These are phyloP conservation scores for Lentinula aciculospora DNA, from an alignment of 768 basidiomycete species.

Conservation along the genomic window DNA sequence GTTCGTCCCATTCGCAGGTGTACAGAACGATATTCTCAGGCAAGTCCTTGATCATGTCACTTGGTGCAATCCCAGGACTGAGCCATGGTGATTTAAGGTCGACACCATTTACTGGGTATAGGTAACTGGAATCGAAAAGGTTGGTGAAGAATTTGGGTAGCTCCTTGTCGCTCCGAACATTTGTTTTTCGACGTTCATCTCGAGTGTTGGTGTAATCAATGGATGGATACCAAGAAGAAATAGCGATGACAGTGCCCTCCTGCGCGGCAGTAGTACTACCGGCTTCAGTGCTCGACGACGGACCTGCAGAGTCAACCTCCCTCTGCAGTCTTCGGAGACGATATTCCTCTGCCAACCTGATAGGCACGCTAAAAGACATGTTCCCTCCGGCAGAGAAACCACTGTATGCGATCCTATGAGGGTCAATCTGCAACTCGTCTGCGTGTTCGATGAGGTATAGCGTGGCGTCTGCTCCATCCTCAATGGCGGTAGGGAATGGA, in stretches of 20 bases:
- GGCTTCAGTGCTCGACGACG: background rate
- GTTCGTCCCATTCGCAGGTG: constrained; percentile 8
- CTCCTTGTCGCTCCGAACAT: constrained; percentile 4
- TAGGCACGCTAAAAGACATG: constrained; percentile 6
- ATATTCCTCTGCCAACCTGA: constrained; percentile 6
- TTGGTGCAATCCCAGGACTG: constrained; percentile 7
- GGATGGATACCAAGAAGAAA: constrained; percentile 4
- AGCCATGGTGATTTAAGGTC: constrained; percentile 6
- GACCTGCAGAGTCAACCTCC: background rate
- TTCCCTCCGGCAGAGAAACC: constrained; percentile 7
- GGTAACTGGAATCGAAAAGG: constrained; percentile 7
- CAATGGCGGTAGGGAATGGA: constrained; percentile 27
- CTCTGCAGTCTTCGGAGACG: background rate
- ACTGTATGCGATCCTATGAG: constrained; percentile 6
- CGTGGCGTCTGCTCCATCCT: constrained; percentile 20
- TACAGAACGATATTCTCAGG: constrained; percentile 7
- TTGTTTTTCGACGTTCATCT: constrained; percentile 5
- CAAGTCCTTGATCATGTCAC: background rate
- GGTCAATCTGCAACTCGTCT: constrained; percentile 5
- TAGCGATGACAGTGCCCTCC: background rate
- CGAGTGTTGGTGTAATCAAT: constrained; percentile 5
- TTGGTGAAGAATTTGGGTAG: constrained; percentile 10
- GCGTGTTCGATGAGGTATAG: constrained; percentile 6
- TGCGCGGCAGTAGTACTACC: background rate
- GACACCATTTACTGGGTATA: constrained; percentile 2